phyloP scores from a whole-genome alignment of 108 stramenopile species.

The Nitzschia sp. region DNA sequence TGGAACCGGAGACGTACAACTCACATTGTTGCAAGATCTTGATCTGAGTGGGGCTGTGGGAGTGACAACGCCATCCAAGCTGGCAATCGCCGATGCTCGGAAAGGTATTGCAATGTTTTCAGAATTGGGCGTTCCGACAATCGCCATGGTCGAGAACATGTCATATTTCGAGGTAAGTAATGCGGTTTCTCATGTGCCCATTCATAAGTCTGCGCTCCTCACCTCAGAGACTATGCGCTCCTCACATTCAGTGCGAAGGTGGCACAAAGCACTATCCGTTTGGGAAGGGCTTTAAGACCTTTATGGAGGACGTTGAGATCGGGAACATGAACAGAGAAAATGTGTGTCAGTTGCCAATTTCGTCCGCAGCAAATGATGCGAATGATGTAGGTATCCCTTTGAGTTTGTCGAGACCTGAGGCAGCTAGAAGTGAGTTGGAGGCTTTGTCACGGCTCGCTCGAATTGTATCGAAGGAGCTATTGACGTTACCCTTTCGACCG shows the following conservation, averaged over 20 bases:
- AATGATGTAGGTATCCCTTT: constrained; percentile 74
- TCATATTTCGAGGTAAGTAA: constrained; percentile 78
- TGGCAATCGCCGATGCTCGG: constrained; percentile 91
- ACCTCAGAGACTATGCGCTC: too few relatives aligned
- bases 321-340: constrained; percentile 30
- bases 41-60: constrained; percentile 95
- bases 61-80: constrained; percentile 96
- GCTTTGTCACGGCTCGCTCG: constrained; percentile 62
- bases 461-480: constrained; percentile 68
- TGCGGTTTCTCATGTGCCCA: background rate
- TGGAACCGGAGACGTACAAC: constrained; percentile 98
- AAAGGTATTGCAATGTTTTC: constrained; percentile 98
- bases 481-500: constrained; percentile 54
- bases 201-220: background rate
- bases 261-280: constrained; percentile 85
- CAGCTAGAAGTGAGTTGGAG: constrained; percentile 47
- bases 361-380: constrained; percentile 55
- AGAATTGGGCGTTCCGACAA: constrained; percentile 86
- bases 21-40: constrained; percentile 95
- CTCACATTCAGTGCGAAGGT: constrained; percentile 70
- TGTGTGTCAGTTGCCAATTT: constrained; percentile 80
- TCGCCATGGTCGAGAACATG: constrained; percentile 99
- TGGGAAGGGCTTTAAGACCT: constrained; percentile 54
- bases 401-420: constrained; percentile 48
- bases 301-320: constrained; percentile 7